Evolutionary conservation across 306 rosid genomes (phyloP).

Genomic region (Vicia faba): DNA sequence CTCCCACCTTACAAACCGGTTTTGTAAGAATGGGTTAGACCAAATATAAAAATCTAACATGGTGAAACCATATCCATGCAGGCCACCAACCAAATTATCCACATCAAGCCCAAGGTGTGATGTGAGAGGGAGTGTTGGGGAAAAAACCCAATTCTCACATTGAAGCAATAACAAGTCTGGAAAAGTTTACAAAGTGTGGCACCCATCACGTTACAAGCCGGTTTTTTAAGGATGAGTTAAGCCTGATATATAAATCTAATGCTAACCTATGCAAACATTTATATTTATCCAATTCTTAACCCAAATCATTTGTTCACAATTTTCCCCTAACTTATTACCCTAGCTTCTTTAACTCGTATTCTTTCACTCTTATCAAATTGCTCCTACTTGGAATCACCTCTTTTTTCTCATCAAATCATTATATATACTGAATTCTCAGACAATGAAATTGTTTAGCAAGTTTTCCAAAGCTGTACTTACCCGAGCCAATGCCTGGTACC

Average conservation of each 20-base stretch:
- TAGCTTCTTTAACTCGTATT: constrained; percentile 6
- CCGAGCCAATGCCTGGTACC: constrained; percentile 98
- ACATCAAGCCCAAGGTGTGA: not conserved
- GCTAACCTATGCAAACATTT: constrained; percentile 11
- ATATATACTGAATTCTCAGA: constrained; percentile 21
- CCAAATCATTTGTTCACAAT: not conserved
- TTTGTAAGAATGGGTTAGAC: not conserved
- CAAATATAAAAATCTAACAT: not conserved
- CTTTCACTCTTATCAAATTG: constrained; percentile 3
- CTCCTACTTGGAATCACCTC: constrained; percentile 7
- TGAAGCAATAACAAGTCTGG: not conserved
- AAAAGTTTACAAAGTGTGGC: not conserved
- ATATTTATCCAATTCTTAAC: constrained; percentile 3
- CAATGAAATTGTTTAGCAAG: constrained; percentile 30
- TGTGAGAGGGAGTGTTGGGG: not conserved
- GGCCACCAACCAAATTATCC: not conserved
- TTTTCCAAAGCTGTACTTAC: constrained; percentile 45
- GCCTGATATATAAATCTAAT: not conserved
- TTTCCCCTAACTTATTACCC: not conserved
- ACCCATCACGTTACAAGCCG: not conserved
- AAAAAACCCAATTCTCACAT: not conserved
- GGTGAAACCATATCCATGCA: not conserved
- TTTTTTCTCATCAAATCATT: not conserved
- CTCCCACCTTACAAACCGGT: not conserved
- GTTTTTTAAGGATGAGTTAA: not conserved